Evolutionary conservation across 192 early-diverging fungal species (phyloP), one percentile per base, ranked within the genome.

Genomic region (Mortierella alpina): DNA sequence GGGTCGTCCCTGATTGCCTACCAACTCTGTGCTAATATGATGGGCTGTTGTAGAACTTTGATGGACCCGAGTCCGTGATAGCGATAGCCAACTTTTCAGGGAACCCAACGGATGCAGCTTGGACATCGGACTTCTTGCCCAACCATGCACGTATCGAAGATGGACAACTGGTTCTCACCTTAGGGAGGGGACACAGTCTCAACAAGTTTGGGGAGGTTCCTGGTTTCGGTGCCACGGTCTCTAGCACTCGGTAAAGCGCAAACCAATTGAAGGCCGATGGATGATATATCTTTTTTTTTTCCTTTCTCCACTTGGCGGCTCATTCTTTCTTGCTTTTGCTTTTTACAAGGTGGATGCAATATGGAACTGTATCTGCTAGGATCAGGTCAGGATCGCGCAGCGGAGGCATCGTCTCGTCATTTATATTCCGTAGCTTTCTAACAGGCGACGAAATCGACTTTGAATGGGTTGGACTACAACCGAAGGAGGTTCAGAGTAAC

Each of bases 381-480:
- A 80, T 84, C 66, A 79, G 75, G 40, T 58, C 69, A 42, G 83
- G 72, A 13, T 84, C 83, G 0, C 66, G 73, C 11, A 77, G 86
- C n/a, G 82, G 84, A 14, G 90, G 85, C 4, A 81, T 86, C n/a
- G 85, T 88, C 6, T 82, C 86, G 0, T 83, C 87, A 4, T 84
- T 91, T 57, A 83, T 91, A 56, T 82, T 84, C 48, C 82, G 81
- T 10, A 86, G 78, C 7, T 59, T 76, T 13, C 63, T 70, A 41
- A 85, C 83, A 44, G 71, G 85, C 10, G 91, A 92, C 59, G 91
- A 92, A 63, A 68, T 92, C 7, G 91, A 92, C 65, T 86, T 80
- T 66, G 91, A 92, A 67, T 90, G 86, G 86, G 86, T 92, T 11
- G 91, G 91, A 45, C 85, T 85, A 59, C 64, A 90, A 53, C 73